Conservation (phyloP, 192 early-diverging fungal genomes). For the Ramicandelaber brevisporus region DNA sequence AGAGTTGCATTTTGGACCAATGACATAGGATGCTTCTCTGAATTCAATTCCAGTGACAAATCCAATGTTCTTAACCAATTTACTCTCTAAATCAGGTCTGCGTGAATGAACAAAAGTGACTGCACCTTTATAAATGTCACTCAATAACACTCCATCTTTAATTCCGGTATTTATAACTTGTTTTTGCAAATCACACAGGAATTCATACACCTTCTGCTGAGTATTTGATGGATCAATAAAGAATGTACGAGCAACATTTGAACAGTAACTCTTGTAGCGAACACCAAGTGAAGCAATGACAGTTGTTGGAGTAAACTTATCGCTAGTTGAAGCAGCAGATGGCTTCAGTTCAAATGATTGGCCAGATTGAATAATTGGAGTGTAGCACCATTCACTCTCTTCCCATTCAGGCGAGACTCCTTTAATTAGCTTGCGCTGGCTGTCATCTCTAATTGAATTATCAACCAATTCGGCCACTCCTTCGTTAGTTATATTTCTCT, state of each 20-base stretch:
- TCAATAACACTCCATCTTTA: slow-evolving; percentile 44
- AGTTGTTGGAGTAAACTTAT: slow-evolving; percentile 61
- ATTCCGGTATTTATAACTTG: slow-evolving; percentile 40
- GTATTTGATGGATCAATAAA: slow-evolving; percentile 63
- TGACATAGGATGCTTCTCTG: slow-evolving; percentile 51
- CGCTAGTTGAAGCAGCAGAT: slow-evolving; percentile 43
- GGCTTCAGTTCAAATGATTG: slow-evolving; percentile 72
- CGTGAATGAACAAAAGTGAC: slow-evolving; percentile 39
- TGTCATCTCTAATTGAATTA: slow-evolving; percentile 34
- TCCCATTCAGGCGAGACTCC: slow-evolving; percentile 43
- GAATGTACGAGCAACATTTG: slow-evolving; percentile 81
- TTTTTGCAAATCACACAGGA: slow-evolving; percentile 66
- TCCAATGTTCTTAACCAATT: slow-evolving; percentile 73
- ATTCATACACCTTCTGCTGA: slow-evolving; percentile 82
- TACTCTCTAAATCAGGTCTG: slow-evolving; percentile 59
- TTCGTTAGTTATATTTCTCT: slow-evolving; percentile 63
- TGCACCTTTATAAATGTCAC: slow-evolving; percentile 49
- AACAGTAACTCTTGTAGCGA: slow-evolving; percentile 86
- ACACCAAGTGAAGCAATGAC: slow-evolving; percentile 83
- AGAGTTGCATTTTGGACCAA: slow-evolving; percentile 41
- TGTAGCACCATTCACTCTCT: slow-evolving; percentile 68
- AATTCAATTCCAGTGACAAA: slow-evolving; percentile 87
- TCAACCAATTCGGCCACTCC: slow-evolving; percentile 50
- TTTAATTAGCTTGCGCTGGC: slow-evolving; percentile 31
- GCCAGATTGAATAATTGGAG: slow-evolving; percentile 90